Base-by-base conservation (phyloP, 768 basidiomycete genomes). In the Xerocomellus dryophilus region DNA sequence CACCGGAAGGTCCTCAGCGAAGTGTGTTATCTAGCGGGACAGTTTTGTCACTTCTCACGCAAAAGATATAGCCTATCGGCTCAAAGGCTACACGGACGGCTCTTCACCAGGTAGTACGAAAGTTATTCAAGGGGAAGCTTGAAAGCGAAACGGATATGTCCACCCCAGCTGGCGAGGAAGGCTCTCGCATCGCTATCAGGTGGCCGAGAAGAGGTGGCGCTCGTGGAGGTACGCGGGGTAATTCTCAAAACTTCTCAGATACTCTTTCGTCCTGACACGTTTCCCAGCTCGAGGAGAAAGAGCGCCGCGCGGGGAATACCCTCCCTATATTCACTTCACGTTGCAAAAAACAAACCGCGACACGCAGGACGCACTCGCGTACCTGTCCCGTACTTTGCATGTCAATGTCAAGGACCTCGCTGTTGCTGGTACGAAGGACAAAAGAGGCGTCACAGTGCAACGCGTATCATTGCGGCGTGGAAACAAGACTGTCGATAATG, bases 291-390 rank as follows among this genome's bases (percentile, higher is more conserved):
- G 70, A 60, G 72, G 74, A 20, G 76, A 76, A 48, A 78, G 79
- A 39, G 64, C 74, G 23, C 75, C 81, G 42, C 80, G 88, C 40
- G 85, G 85, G 21, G 81, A 78, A 21, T 88, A 83, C 59, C 89
- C 89, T 53, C 89, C 88, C 0, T 99, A 90, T 66, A 93, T 98
- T 58, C 94, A 98, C 66, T 97, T 98, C 70, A 97, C 92, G 1
- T 74, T 99, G 32, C 94, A 96, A 67, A 99, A 99, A 73, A 91
- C 94, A 20, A 99, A 99, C 67, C 86, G 97, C 41, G 97, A 99
- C 66, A 97, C 93, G 4, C 94, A 97, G 66, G 97, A 98, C 65
- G 93, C 92, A 2, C 81, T 99, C 20, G 78, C 82, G 2, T 78
- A 95, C 62, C 73, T 99, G 31, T 78, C 90, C 17, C 85, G 93